Conservation (phyloP, 805 yeast species). For the Kazachstania psychrophila region DNA sequence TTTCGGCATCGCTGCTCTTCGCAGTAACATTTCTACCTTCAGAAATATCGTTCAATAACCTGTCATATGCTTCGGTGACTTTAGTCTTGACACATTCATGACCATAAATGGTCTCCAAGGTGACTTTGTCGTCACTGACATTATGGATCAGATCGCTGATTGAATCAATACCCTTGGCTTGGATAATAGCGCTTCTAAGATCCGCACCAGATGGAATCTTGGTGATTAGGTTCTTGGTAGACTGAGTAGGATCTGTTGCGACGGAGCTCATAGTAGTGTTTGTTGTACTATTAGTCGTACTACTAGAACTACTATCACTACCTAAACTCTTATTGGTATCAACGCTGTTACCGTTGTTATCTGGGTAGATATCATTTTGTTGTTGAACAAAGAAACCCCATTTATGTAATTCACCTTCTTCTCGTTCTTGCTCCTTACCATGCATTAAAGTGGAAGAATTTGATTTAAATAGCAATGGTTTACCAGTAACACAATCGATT, state of each 20-base stretch:
- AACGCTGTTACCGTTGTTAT: constrained; percentile 3
- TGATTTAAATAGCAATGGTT: constrained; percentile 58
- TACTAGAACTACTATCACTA: neutral
- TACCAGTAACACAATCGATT: constrained; percentile 61
- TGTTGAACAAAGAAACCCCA: constrained; percentile 76
- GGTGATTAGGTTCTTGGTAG: constrained; percentile 11
- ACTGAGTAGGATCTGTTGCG: neutral
- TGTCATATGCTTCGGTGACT: constrained; percentile 53
- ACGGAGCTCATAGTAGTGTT: no score
- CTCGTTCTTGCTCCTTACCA: constrained; percentile 67
- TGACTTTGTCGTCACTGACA: constrained; percentile 47
- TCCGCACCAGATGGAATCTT: constrained; percentile 40
- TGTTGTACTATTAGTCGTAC: neutral
- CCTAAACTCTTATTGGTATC: neutral
- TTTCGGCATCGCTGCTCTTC: no score
- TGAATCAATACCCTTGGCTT: constrained; percentile 67
- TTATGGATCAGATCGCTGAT: constrained; percentile 58
- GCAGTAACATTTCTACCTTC: constrained; percentile 8
- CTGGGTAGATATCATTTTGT: constrained; percentile 37
- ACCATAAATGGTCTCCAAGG: constrained; percentile 42
- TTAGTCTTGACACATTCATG: constrained; percentile 13
- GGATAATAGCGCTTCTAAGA: constrained; percentile 46
- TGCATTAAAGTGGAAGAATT: constrained; percentile 54
- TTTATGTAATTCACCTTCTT: constrained; percentile 85
- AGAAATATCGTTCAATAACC: constrained; percentile 57